Evolutionary conservation across 2,329 filamentous ascomycete genomes (phyloP), one percentile per base, ranked within the genome.

Genomic region (Paecilomyces fulvus): DNA sequence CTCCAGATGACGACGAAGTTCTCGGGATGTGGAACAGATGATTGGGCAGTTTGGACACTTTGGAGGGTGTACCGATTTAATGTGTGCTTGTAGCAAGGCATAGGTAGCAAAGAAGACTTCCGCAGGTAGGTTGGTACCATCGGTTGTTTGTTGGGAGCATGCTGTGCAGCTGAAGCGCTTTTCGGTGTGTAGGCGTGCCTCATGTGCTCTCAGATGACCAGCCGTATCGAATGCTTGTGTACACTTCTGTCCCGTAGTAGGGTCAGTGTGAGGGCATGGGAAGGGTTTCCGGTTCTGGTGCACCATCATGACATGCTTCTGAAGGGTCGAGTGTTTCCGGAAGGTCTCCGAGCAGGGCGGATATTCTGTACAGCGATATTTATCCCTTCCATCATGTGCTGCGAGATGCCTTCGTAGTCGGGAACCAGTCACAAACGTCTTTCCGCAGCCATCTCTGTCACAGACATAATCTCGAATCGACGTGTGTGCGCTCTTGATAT

Each of bases 321-420:
- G 85, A 14, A 96, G 79, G 0, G 91, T 95, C 61, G 90, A 85
- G 68, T 90, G 87, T 73, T 96, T 96, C 59, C 92, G 83, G 71
- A 96, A 97, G 20, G 83, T 84, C 73, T 90, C 83, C 17, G 82
- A 81, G 73, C 91, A 96, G 0, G 81, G 83, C 1, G 82, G 80
- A 63, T 83, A 86, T 31, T 83, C 86, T 21, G 81, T 84, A 67
- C 91, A 96, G 56, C 82, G 80, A 65, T 87, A 91, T 54, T 87
- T 81, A 67, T 94, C 87, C 62, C 86, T 83, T 54, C 87, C 87
- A 65, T 88, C 82, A 70, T 96, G 92, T 1, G 88, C 84, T n/a
- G 85, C 82, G 52, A 86, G 78, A 69, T 96, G 92, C 37, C 89
- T 81, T 58, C 87, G 83, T 17, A 96, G 80, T 50, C 89, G 80